Percentiles rank a stretch among this genome's conserved stretches.
These are phyloP conservation scores for Musa itinerans DNA, from an alignment of 176 grass and related monocot genomes.

Conservation along the genomic window DNA sequence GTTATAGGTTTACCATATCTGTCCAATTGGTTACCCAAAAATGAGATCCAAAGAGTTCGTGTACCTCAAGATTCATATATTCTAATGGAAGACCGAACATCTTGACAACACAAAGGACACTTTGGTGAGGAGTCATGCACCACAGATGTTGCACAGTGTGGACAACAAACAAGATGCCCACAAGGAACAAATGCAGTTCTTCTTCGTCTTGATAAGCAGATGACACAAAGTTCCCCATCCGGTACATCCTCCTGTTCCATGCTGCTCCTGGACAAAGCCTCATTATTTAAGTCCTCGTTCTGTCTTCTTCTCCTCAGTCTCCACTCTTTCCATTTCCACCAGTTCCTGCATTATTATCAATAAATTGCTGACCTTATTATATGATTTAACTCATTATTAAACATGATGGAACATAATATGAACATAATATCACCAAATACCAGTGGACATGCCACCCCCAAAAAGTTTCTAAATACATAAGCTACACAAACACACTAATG, in stretches of 20 bases:
- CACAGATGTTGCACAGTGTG: conserved; percentile 48
- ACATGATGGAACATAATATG: not conserved
- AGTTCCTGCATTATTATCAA: conserved; percentile 36
- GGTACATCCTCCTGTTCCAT: conserved; percentile 24
- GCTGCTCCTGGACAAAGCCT: conserved; percentile 4
- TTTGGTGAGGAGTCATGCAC: conserved; percentile 35
- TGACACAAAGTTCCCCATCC: conserved; percentile 65
- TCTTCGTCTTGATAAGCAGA: conserved; percentile 66
- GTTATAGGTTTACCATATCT: too few relatives aligned
- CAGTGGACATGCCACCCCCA: not conserved
- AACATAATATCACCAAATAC: not conserved
- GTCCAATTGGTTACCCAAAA: not conserved
- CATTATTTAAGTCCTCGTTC: conserved; percentile 36
- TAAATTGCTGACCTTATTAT: not conserved
- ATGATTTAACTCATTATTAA: not conserved
- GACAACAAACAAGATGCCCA: conserved; percentile 91
- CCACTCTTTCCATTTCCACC: conserved; percentile 48
- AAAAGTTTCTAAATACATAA: not conserved
- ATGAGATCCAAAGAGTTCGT: not conserved
- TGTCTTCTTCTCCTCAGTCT: conserved; percentile 34
- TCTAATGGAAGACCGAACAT: conserved; percentile 53
- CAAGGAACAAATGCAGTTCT: conserved; percentile 84
- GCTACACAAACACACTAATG: not conserved
- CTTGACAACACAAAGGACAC: conserved; percentile 79
- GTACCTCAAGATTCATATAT: conserved; percentile 80